Conservation (phyloP, 768 basidiomycete species). For the Candolleomyces efflorescens region DNA sequence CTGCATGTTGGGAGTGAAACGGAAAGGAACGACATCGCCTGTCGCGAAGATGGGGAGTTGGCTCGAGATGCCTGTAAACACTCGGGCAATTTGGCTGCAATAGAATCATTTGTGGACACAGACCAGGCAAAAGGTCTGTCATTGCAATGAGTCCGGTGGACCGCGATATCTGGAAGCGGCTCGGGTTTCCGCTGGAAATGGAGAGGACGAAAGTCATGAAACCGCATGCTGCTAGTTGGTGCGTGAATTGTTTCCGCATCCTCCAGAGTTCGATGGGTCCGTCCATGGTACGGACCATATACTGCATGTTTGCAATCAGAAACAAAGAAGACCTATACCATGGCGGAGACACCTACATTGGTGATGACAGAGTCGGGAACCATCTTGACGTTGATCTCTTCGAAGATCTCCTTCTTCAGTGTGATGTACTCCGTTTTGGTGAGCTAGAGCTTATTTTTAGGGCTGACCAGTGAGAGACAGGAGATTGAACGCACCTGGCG, state of each 20-base stretch:
- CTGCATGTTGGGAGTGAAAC: constrained; percentile 96
- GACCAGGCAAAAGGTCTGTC: constrained; percentile 89
- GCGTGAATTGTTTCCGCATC: constrained; percentile 95
- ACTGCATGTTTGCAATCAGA: constrained; percentile 43
- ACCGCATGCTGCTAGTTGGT: constrained; percentile 81
- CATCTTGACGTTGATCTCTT: constrained; percentile 84
- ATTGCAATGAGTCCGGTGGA: constrained; percentile 87
- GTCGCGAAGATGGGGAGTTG: constrained; percentile 63
- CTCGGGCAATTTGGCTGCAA: neutral
- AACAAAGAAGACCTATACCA: constrained; percentile 4
- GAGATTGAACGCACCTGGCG: constrained; percentile 33
- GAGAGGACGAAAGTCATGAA: constrained; percentile 92
- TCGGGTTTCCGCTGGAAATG: constrained; percentile 77
- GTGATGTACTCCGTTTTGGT: constrained; percentile 62
- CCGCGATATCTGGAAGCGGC: constrained; percentile 86
- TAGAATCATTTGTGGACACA: constrained; percentile 5
- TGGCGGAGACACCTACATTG: constrained; percentile 53
- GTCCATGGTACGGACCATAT: constrained; percentile 85
- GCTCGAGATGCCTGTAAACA: constrained; percentile 34
- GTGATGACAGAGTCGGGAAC: constrained; percentile 85
- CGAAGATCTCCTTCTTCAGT: constrained; percentile 79
- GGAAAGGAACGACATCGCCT: constrained; percentile 91
- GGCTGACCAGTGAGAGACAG: neutral
- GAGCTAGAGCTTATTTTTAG: constrained; percentile 33
- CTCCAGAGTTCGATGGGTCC: constrained; percentile 87